These are phyloP conservation scores for Venturiaceae sp. DNA, from an alignment of 2,329 filamentous ascomycete species.

Conservation along the genomic window DNA sequence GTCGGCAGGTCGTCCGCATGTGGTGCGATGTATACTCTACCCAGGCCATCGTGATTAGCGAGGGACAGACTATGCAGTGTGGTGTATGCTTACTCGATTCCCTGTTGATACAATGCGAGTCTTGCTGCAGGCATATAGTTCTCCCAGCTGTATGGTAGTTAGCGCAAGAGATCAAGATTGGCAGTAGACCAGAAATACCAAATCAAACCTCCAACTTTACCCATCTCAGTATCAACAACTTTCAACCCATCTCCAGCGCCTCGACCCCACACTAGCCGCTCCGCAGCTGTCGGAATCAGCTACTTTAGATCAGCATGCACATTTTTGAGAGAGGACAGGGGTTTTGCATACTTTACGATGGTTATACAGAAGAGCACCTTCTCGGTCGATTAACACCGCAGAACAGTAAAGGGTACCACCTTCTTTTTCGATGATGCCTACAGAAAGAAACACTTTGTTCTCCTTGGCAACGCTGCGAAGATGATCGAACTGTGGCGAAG, in stretches of 20 bases:
- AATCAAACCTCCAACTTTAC: constrained; percentile 32
- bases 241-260: constrained; percentile 30
- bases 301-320: constrained; percentile 8
- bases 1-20: constrained; percentile 18
- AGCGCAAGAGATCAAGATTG: constrained; percentile 7
- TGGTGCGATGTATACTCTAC: constrained; percentile 19
- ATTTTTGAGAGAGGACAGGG: not conserved
- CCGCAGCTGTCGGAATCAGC: constrained; percentile 32
- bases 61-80: not conserved
- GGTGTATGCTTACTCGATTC: constrained; percentile 24
- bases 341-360: constrained; percentile 26
- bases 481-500: constrained; percentile 26
- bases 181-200: constrained; percentile 16
- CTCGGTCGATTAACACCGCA: constrained; percentile 25
- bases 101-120: constrained; percentile 32
- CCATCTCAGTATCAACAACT: constrained; percentile 30
- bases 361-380: constrained; percentile 25
- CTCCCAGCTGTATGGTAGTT: constrained; percentile 24
- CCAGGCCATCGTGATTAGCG: not conserved
- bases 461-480: constrained; percentile 24
- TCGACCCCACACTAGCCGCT: constrained; percentile 30
- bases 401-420: constrained; percentile 33
- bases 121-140: constrained; percentile 36
- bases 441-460: constrained; percentile 25
- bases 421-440: constrained; percentile 32